Base-by-base conservation (phyloP, 2,329 filamentous ascomycete species). In the Pyrenophora tritici-repentis region DNA sequence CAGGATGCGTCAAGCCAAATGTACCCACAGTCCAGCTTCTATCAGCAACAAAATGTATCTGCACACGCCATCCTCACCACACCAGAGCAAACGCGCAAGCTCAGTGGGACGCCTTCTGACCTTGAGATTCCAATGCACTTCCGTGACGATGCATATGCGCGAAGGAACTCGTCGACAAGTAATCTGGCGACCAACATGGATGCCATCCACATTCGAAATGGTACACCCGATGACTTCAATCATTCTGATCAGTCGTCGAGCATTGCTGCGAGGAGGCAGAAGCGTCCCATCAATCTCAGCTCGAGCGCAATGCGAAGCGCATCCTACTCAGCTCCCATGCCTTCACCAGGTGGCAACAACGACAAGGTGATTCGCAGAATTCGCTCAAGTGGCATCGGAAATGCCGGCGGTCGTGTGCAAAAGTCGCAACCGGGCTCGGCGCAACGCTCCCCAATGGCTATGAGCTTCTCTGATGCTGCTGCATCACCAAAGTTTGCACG, bases 361-460 rank as follows among this genome's bases (percentile, higher is more conserved):
- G 74, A 76, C 37, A 74, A 75, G 18, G 68, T 67, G 7, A 67
- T 81, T 12, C 76, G 78, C 29, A 75, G 78, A 22, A 81, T 81
- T 42, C 70, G 77, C 42, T 81, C 78, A 10, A 76, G 73, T 38
- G 76, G 76, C 9, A 71, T 79, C 48, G 57, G 71, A n/a, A 76
- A 73, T 48, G 72, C 67, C 41, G 68, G 70, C 20, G 77, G 78
- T 14, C 76, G 78, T 37, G 72, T 81, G 18, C 76, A 78, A 54
- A 81, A 81, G 55, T 67, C 72, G 1, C 69, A 63, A 29, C 67
- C 73, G 20, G 73, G 76, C 39, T 76, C 78, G 17, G 74, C 77
- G 17, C 78, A 80, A 58, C 74, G 77, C 10, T 81, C 78, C 16
- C 78, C 78, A 17, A 70, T 80, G 63, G 67, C 71, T 29, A 69